Evolutionary conservation across 257 asterid genomes (phyloP).

Genomic region (Phtheirospermum japonicum): DNA sequence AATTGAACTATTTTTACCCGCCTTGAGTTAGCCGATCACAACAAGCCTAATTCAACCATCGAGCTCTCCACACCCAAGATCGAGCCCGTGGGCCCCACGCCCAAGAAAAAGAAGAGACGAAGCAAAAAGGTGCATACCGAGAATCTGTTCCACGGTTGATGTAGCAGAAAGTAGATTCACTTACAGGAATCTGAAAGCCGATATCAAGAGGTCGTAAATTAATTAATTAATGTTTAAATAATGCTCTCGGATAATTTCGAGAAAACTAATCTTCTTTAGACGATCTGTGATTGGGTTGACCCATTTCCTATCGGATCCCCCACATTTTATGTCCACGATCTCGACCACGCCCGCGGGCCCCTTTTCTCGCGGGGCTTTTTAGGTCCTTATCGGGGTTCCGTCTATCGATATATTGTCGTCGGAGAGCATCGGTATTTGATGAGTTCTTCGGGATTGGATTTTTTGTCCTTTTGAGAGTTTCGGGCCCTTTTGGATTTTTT

Average conservation of each 20-base stretch:
- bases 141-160: constrained; percentile 50
- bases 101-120: constrained; percentile 43
- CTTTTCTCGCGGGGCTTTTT: constrained; percentile 46
- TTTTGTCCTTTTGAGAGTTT: constrained; percentile 41
- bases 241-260: constrained; percentile 55
- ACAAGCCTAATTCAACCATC: constrained; percentile 22
- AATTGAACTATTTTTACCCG: constrained; percentile 38
- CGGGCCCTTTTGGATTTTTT: constrained; percentile 28
- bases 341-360: constrained; percentile 46
- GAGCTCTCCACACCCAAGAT: constrained; percentile 27
- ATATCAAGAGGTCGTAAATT: constrained; percentile 25
- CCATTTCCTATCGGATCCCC: constrained; percentile 52
- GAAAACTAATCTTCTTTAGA: constrained; percentile 62
- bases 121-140: constrained; percentile 44
- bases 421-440: constrained; percentile 67
- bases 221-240: constrained; percentile 2
- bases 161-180: constrained; percentile 41
- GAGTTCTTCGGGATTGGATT: constrained; percentile 41
- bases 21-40: constrained; percentile 19
- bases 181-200: constrained; percentile 35
- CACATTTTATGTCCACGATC: constrained; percentile 74
- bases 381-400: constrained; percentile 58
- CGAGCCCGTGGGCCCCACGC: constrained; percentile 25
- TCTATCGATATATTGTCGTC: constrained; percentile 43
- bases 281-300: constrained; percentile 57